These are phyloP conservation scores for Acmispon strigosus DNA, from an alignment of 306 rosid species.

Conservation along the genomic window DNA sequence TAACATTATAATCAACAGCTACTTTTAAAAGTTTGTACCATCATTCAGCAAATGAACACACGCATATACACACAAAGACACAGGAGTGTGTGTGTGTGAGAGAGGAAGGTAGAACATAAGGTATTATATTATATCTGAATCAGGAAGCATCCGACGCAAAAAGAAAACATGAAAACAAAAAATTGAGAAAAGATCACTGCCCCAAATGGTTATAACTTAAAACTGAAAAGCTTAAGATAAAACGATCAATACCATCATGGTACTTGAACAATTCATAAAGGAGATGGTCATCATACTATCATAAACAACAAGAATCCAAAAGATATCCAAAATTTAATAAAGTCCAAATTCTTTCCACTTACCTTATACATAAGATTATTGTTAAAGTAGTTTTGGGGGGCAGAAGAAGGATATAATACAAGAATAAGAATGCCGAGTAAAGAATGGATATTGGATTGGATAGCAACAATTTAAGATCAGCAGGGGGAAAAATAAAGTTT, in stretches of 20 bases:
- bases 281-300: neutral
- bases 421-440: neutral
- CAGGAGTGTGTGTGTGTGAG: too few species aligned
- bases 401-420: neutral
- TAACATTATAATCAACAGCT: neutral
- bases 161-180: neutral
- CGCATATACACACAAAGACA: too few species aligned
- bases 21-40: neutral
- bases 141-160: neutral
- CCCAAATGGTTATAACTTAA: too few species aligned
- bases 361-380: too few species aligned
- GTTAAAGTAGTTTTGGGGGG: neutral
- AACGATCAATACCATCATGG: too few species aligned
- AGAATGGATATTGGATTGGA: neutral
- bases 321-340: neutral
- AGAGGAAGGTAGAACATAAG: too few species aligned
- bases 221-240: neutral
- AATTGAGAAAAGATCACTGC: neutral
- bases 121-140: slow-evolving; percentile 8
- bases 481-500: neutral
- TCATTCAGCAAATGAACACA: neutral
- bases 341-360: neutral
- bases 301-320: too few species aligned
- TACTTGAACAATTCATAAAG: neutral
- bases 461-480: neutral